Conservation (phyloP, 257 asterid genomes). For the Capsicum pubescens region DNA sequence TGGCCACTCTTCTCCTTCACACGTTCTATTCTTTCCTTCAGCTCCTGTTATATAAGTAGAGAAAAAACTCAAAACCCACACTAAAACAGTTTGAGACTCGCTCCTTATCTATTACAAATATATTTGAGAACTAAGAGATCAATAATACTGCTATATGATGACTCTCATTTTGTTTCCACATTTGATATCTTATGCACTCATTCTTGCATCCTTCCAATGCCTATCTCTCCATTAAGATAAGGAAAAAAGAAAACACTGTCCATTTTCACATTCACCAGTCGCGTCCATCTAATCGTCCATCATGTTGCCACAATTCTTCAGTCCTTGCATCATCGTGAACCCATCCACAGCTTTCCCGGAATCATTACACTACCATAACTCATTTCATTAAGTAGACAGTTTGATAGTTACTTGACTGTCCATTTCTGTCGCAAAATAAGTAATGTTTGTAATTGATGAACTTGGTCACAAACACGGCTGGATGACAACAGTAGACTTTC, state of each 20-base stretch:
- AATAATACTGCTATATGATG: neutral
- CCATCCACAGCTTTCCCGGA: neutral
- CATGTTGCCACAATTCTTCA: neutral
- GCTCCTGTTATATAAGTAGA: conserved; percentile 50
- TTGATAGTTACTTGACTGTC: neutral
- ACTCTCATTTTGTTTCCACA: neutral
- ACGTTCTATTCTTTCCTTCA: conserved; percentile 71
- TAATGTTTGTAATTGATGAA: conserved; percentile 9
- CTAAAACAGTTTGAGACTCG: neutral
- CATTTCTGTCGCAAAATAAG: neutral
- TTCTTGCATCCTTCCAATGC: neutral
- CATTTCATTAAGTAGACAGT: neutral
- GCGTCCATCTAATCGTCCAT: neutral
- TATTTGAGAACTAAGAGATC: neutral
- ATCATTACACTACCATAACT: neutral
- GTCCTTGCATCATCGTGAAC: neutral
- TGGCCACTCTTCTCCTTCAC: conserved; percentile 53
- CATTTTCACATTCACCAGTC: neutral
- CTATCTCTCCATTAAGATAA: neutral
- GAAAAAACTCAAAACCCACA: neutral
- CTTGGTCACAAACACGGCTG: neutral
- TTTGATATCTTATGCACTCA: neutral
- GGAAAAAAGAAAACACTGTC: neutral
- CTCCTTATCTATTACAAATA: neutral
- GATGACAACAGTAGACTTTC: neutral